Evolutionary conservation across 164 flowering plant species (phyloP).

Genomic region (Annona squamosa): DNA sequence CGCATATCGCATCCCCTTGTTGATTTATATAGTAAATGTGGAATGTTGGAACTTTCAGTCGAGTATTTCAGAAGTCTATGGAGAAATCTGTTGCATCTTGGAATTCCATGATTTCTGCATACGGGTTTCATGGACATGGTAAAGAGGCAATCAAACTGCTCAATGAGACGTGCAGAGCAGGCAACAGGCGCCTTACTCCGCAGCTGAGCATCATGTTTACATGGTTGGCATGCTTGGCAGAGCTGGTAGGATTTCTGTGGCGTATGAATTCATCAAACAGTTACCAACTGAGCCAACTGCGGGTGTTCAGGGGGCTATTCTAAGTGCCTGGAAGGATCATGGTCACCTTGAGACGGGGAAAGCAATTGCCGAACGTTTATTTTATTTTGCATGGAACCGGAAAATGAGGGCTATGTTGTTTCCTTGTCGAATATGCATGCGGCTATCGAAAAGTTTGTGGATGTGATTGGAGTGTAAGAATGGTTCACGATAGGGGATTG

Average conservation of each 20-base stretch:
- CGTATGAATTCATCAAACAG: conserved; percentile 22
- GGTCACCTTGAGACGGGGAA: conserved; percentile 27
- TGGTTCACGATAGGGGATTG: conserved; percentile 11
- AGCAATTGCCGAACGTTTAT: conserved; percentile 29
- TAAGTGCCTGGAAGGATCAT: too few relatives aligned
- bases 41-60: conserved; percentile 28
- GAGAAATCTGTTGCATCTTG: conserved; percentile 27
- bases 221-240: conserved; percentile 34
- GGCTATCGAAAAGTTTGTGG: conserved; percentile 35
- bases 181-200: conserved; percentile 19
- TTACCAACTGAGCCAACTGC: conserved; percentile 1
- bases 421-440: conserved; percentile 34
- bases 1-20: conserved; percentile 28
- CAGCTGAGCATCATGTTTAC: conserved; percentile 14
- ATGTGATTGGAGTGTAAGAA: conserved; percentile 20
- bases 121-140: conserved; percentile 31
- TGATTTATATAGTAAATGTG: conserved; percentile 38
- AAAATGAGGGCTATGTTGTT: conserved; percentile 35
- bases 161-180: conserved; percentile 21
- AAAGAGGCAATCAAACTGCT: conserved; percentile 24
- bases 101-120: conserved; percentile 41
- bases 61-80: conserved; percentile 11
- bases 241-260: conserved; percentile 33
- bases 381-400: conserved; percentile 27
- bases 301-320: too few relatives aligned